These are phyloP conservation scores for Candida adriatica DNA, from an alignment of 805 yeast species.

Conservation along the genomic window DNA sequence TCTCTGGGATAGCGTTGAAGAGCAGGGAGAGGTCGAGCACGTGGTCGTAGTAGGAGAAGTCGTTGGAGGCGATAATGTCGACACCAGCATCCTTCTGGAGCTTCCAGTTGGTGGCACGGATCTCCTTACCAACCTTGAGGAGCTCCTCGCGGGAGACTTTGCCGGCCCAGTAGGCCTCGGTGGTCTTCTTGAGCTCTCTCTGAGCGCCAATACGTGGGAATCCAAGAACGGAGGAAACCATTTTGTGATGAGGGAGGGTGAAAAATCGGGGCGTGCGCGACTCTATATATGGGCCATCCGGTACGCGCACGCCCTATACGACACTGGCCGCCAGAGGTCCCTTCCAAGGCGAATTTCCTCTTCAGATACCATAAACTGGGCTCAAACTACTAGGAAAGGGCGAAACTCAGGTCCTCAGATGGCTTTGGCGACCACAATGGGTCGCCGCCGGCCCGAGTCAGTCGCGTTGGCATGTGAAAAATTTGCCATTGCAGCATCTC, in stretches of 20 bases:
- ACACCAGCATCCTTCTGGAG: conserved; percentile 96
- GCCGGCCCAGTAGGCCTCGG: conserved; percentile 99
- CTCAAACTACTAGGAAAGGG: too few species aligned
- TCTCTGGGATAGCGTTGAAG: conserved; percentile 94
- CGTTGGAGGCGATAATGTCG: conserved; percentile 94
- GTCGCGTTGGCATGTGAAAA: too few species aligned
- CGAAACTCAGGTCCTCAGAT: too few species aligned
- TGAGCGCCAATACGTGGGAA: conserved; percentile 99
- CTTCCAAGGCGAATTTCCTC: too few species aligned
- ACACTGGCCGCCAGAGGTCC: too few species aligned
- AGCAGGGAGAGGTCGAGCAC: conserved; percentile 86
- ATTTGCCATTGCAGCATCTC: too few species aligned
- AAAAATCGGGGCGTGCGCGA: background rate
- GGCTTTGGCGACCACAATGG: too few species aligned
- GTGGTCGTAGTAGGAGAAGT: conserved; percentile 97
- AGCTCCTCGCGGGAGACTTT: conserved; percentile 84
- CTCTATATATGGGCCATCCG: background rate
- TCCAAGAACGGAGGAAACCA: conserved; percentile 98
- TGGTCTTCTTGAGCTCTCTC: conserved; percentile 98
- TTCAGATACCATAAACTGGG: too few species aligned
- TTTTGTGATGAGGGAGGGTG: conserved; percentile 24
- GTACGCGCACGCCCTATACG: too few species aligned
- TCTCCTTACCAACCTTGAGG: conserved; percentile 86
- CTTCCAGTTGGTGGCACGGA: conserved; percentile 96
- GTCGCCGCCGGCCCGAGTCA: too few species aligned